These are phyloP conservation scores for Chytriomyces hyalinus DNA, from an alignment of 192 early-diverging fungal genomes.

Conservation along the genomic window DNA sequence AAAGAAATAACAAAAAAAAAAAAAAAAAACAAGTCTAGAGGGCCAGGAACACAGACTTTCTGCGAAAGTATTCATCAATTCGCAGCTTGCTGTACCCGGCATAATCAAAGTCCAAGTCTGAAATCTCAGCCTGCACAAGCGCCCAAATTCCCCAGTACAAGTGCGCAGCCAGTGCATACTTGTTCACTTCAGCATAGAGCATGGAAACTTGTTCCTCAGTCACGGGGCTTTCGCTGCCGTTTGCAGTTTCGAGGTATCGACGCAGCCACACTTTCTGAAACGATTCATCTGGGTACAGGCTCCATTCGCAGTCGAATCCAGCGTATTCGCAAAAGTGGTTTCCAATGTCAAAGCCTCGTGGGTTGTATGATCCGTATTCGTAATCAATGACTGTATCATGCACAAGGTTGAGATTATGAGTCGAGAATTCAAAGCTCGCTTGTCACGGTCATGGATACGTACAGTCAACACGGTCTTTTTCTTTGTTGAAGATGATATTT, in stretches of 20 bases:
- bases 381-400: conserved; percentile 74
- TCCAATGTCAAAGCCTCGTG: conserved; percentile 91
- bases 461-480: conserved; percentile 48
- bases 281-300: conserved; percentile 74
- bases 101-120: conserved; percentile 96
- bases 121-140: conserved; percentile 76
- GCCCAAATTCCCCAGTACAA: conserved; percentile 80
- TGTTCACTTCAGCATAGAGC: conserved; percentile 78
- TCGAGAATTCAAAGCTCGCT: conserved; percentile 12
- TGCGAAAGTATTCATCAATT: conserved; percentile 68
- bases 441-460: neutral
- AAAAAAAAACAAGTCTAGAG: conserved; percentile 31
- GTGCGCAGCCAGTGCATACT: conserved; percentile 88
- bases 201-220: conserved; percentile 58
- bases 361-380: conserved; percentile 86
- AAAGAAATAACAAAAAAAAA: neutral
- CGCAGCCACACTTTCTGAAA: conserved; percentile 79
- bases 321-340: conserved; percentile 96
- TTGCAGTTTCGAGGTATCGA: conserved; percentile 62
- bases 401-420: too few relatives aligned
- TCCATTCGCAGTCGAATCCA: conserved; percentile 95
- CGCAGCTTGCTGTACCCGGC: conserved; percentile 83
- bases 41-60: conserved; percentile 36
- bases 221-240: conserved; percentile 4
- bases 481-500: conserved; percentile 81